A percentile compares a stretch with the other conserved stretches of the same genome.
Conservation (phyloP, 2,329 filamentous ascomycete species). For the Aspergillus texensis region DNA sequence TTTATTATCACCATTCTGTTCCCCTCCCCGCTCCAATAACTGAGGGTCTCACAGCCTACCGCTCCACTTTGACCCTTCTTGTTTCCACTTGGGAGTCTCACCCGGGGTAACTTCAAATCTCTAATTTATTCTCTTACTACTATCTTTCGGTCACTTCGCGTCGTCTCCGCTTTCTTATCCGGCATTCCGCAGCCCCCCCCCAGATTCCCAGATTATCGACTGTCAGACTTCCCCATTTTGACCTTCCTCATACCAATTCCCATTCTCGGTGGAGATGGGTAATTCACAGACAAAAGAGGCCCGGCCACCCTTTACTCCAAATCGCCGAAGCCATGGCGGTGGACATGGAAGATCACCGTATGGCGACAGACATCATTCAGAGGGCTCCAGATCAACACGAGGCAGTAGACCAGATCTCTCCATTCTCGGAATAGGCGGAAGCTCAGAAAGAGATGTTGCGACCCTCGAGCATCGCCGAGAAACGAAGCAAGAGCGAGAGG, state of each 20-base stretch:
- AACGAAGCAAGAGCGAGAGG: slow-evolving; percentile 89
- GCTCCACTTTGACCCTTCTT: slow-evolving; percentile 12
- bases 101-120: slow-evolving; percentile 2
- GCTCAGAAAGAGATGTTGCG: slow-evolving; percentile 53
- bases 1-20: slow-evolving; percentile 19
- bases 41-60: slow-evolving; percentile 13
- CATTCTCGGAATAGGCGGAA: slow-evolving; percentile 58
- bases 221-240: neutral
- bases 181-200: slow-evolving; percentile 20
- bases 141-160: slow-evolving; percentile 15
- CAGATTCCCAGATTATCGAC: slow-evolving; percentile 7
- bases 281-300: slow-evolving; percentile 53
- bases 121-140: slow-evolving; percentile 12
- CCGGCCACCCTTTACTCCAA: slow-evolving; percentile 34
- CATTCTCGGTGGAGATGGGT: slow-evolving; percentile 39
- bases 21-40: slow-evolving; percentile 15
- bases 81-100: slow-evolving; percentile 3
- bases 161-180: slow-evolving; percentile 25
- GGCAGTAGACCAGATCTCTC: slow-evolving; percentile 62
- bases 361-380: slow-evolving; percentile 31
- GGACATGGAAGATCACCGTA: slow-evolving; percentile 35
- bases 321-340: slow-evolving; percentile 32
- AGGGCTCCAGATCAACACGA: slow-evolving; percentile 52
- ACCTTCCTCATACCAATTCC: slow-evolving; percentile 8
- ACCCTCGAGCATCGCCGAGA: slow-evolving; percentile 69